These are phyloP conservation scores for Ligustrum vulgare DNA, from an alignment of 257 asterid species.

Conservation along the genomic window DNA sequence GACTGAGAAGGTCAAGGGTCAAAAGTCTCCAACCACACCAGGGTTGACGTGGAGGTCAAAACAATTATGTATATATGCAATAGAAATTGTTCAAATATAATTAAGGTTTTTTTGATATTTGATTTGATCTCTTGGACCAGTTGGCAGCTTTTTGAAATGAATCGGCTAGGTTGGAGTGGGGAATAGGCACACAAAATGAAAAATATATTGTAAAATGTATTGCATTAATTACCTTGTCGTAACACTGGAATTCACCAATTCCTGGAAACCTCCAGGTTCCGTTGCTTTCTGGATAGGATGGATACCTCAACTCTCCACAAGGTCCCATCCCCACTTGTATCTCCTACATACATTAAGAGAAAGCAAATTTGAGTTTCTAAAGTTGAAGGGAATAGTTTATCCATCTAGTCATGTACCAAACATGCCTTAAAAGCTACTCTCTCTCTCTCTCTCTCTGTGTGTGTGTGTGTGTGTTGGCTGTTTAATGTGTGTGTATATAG, in stretches of 20 bases:
- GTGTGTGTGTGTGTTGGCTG: neutral
- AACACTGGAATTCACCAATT: slow-evolving; percentile 90
- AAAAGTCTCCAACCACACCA: neutral
- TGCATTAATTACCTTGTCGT: slow-evolving; percentile 62
- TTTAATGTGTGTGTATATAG: slow-evolving; percentile 11
- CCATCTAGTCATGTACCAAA: neutral
- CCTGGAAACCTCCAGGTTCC: slow-evolving; percentile 93
- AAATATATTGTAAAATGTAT: slow-evolving; percentile 1
- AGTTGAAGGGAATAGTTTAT: slow-evolving; percentile 22
- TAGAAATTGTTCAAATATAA: neutral
- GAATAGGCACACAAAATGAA: slow-evolving; percentile 16
- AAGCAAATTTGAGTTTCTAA: slow-evolving; percentile 17
- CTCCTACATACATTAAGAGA: slow-evolving; percentile 64
- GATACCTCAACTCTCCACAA: slow-evolving; percentile 94
- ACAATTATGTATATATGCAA: neutral
- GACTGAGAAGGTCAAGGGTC: neutral
- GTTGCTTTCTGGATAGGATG: slow-evolving; percentile 89
- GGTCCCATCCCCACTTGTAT: slow-evolving; percentile 98
- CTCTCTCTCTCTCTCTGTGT: no score
- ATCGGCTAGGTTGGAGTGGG: neutral
- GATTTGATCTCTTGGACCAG: neutral
- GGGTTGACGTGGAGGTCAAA: neutral
- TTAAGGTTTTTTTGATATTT: neutral
- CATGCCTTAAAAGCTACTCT: neutral
- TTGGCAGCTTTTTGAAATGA: neutral